Conservation (phyloP, 805 yeast species). For the Spathaspora boniae region DNA sequence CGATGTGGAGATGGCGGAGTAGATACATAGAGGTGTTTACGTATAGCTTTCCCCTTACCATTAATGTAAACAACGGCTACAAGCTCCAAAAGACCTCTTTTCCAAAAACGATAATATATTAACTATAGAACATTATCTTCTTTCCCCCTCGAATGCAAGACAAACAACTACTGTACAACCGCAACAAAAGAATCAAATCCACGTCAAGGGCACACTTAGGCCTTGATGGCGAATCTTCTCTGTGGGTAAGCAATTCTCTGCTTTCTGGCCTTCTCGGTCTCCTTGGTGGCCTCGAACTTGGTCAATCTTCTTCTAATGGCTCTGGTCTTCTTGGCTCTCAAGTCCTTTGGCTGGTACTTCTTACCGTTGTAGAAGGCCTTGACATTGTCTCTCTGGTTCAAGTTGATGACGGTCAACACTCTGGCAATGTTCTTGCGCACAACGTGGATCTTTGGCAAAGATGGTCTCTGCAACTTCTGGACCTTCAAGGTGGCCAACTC, state of each 20-base stretch:
- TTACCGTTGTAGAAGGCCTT: constrained; percentile 92
- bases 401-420: constrained; percentile 95
- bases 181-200: constrained; percentile 7
- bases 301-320: constrained; percentile 97
- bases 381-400: constrained; percentile 92
- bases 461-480: constrained; percentile 88
- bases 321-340: constrained; percentile 99
- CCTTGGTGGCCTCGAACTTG: constrained; percentile 74
- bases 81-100: too few relatives aligned
- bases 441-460: constrained; percentile 93
- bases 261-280: constrained; percentile 90
- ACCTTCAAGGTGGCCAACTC: constrained; percentile 95
- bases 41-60: too few relatives aligned
- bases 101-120: background rate
- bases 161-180: too few relatives aligned
- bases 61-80: too few relatives aligned
- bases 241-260: constrained; percentile 94
- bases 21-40: background rate
- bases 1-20: constrained; percentile 20
- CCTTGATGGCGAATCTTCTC: constrained; percentile 98
- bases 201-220: constrained; percentile 46
- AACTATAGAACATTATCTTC: constrained; percentile 2
- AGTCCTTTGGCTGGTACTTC: constrained; percentile 96
- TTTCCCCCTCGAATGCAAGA: too few relatives aligned
- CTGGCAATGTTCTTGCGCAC: constrained; percentile 99